Base-by-base conservation (phyloP, 2,329 filamentous ascomycete species). In the Triangularia setosa region DNA sequence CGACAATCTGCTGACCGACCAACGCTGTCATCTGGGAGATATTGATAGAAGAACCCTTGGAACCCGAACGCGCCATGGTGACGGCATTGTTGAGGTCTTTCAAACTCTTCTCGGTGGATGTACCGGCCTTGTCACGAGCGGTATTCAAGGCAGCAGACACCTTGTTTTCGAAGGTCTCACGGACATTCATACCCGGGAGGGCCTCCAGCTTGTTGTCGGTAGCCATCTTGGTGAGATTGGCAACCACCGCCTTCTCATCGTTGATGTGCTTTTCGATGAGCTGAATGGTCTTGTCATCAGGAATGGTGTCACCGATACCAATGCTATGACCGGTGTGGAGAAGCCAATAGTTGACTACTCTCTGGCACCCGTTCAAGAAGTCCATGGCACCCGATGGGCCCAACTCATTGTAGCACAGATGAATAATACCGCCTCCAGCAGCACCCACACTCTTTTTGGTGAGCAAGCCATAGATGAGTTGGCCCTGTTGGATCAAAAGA, bases 1-100 rank as follows among this genome's bases (percentile, higher is more conserved):
- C 95, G 8, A 99, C 93, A 69, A 96, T 96, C 76, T 99, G 96
- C 76, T 99, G 95, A 69, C 96, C 95, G 65, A 99, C 96, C 69
- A 98, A 86, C 25, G 95, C 95, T 67, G 93, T 96, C 95, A 99
- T 99, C 79, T 99, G 95, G 16, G 96, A 97, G 72, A 99, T 98
- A 77, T 99, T 99, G 83, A 99, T 98, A 12, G 92, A 94, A 2
- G 95, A 98, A 76, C 95, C 95, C 83, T 99, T 99, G 71, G 96
- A 99, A 73, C 95, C 95, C 65, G 95, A 97, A 61, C 89, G 88
- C 66, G 96, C 93, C 91, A 98, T 99, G 74, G 93, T 92, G 62
- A 96, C 92, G 59, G 94, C 94, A 73, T 98, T 97, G 84, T 99
- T 99, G 72, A 91, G 83, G 78, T 97, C 92, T 80, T 97, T 97